Evolutionary conservation across 805 yeast genomes (phyloP).

Genomic region (Jamesozyma gamospora): DNA sequence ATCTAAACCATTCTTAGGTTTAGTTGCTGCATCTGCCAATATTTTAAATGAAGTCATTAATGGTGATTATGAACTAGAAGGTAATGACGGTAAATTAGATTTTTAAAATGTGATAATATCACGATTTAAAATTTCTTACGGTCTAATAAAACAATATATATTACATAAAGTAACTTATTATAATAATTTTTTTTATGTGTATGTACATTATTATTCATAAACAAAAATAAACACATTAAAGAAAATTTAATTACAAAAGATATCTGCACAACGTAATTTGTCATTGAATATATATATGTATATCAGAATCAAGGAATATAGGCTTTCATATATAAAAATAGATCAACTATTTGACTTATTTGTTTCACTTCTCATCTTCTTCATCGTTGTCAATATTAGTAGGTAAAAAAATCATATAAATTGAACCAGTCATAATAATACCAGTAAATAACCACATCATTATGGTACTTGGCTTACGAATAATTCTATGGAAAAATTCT

Average conservation of each 20-base stretch:
- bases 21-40: slow-evolving; percentile 90
- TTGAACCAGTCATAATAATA: slow-evolving; percentile 18
- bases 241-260: neutral
- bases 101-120: too few species aligned
- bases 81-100: slow-evolving; percentile 7
- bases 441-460: slow-evolving; percentile 29
- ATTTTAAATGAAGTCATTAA: slow-evolving; percentile 56
- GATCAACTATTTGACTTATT: too few species aligned
- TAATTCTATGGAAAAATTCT: slow-evolving; percentile 16
- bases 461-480: slow-evolving; percentile 19
- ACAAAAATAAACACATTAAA: neutral
- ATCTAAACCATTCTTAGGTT: slow-evolving; percentile 90
- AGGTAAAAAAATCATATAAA: slow-evolving; percentile 14
- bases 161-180: neutral
- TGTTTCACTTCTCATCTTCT: neutral
- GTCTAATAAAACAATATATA: neutral
- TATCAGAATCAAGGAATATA: too few species aligned
- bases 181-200: neutral
- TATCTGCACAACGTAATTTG: too few species aligned
- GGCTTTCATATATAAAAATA: too few species aligned
- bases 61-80: slow-evolving; percentile 21
- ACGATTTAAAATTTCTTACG: neutral
- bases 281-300: too few species aligned
- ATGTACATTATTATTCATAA: neutral
- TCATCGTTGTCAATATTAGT: neutral